Percentiles rank a stretch among this genome's conserved stretches.
Evolutionary conservation across 2,329 filamentous ascomycete species (phyloP).

Genomic region (Corynespora cassiicola): DNA sequence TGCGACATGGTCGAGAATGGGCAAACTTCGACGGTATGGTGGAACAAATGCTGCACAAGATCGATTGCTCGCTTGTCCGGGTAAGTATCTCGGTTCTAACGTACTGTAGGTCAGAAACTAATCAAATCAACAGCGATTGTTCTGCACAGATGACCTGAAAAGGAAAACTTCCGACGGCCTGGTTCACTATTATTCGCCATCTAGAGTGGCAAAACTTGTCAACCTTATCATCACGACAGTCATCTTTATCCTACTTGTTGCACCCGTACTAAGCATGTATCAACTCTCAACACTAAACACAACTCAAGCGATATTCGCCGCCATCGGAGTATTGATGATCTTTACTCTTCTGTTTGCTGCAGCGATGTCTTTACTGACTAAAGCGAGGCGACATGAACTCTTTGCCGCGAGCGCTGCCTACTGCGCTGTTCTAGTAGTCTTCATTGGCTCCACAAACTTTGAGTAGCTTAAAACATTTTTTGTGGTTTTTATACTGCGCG

Average conservation of each 20-base stretch:
- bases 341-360: slow-evolving; percentile 33
- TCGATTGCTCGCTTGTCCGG: slow-evolving; percentile 22
- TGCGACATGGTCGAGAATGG: slow-evolving; percentile 36
- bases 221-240: slow-evolving; percentile 35
- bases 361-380: slow-evolving; percentile 26
- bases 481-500: no score
- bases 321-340: slow-evolving; percentile 32
- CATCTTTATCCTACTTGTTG: slow-evolving; percentile 36
- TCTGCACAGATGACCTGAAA: slow-evolving; percentile 27
- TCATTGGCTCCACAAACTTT: slow-evolving; percentile 16
- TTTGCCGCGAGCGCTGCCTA: slow-evolving; percentile 31
- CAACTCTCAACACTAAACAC: slow-evolving; percentile 20
- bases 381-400: slow-evolving; percentile 26
- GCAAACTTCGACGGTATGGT: slow-evolving; percentile 39
- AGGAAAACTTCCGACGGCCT: slow-evolving; percentile 25
- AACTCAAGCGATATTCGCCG: slow-evolving; percentile 22
- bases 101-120: neutral
- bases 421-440: slow-evolving; percentile 31
- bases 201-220: slow-evolving; percentile 33
- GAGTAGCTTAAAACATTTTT: no score
- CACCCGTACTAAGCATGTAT: slow-evolving; percentile 39
- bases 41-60: slow-evolving; percentile 23
- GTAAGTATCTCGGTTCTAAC: slow-evolving; percentile 25
- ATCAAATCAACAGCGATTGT: slow-evolving; percentile 23
- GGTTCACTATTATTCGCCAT: slow-evolving; percentile 33